Evolutionary conservation across 768 basidiomycete species (phyloP).

Genomic region (Piloderma croceum): DNA sequence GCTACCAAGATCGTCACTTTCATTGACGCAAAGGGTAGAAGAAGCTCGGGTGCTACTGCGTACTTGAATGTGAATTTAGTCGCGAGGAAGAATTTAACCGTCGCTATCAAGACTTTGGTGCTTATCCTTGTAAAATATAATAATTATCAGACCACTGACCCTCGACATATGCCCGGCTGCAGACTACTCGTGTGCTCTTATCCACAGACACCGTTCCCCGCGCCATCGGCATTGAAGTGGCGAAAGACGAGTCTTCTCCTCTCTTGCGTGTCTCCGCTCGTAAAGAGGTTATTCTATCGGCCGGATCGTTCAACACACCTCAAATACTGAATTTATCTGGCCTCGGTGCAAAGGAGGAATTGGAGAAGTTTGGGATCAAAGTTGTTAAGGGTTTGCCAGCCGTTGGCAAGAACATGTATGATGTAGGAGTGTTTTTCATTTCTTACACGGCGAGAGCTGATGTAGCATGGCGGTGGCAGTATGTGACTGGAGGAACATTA

Average conservation of each 20-base stretch:
- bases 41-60: conserved; percentile 10
- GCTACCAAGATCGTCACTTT: conserved; percentile 7
- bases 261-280: conserved; percentile 25
- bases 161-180: too few species aligned
- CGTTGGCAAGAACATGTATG: conserved; percentile 68
- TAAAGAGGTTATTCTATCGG: conserved; percentile 36
- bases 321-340: conserved; percentile 69
- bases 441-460: background rate
- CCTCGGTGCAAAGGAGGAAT: conserved; percentile 59
- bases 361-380: conserved; percentile 47
- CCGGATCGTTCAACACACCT: conserved; percentile 34
- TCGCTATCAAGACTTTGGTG: background rate
- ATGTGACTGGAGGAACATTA: background rate
- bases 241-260: background rate
- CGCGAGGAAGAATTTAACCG: conserved; percentile 6
- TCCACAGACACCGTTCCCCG: background rate
- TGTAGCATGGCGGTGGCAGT: background rate
- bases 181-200: conserved; percentile 9
- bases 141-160: too few species aligned
- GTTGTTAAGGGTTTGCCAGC: conserved; percentile 60
- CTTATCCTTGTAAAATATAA: background rate
- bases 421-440: conserved; percentile 21
- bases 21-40: conserved; percentile 7
- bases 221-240: conserved; percentile 6
- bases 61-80: conserved; percentile 8